These are phyloP conservation scores for Glutinoglossum americanum DNA, from an alignment of 495 filamentous ascomycete species.

Conservation along the genomic window DNA sequence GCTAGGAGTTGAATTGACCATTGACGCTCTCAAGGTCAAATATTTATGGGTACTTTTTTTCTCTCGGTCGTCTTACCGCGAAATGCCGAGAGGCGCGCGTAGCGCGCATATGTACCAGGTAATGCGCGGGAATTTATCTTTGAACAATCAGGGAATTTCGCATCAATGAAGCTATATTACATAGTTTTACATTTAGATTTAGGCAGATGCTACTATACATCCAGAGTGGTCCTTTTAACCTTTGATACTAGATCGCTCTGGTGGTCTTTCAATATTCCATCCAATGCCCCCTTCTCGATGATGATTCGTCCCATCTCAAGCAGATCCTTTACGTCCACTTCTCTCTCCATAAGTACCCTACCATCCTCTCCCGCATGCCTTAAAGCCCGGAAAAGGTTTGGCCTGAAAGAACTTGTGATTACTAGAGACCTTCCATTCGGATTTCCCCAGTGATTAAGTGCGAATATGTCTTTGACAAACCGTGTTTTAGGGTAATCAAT, in stretches of 20 bases:
- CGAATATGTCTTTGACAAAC: slow-evolving; percentile 41
- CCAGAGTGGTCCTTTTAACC: slow-evolving; percentile 6
- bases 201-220: background rate
- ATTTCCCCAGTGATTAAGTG: slow-evolving; percentile 48
- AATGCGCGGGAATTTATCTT: background rate
- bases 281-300: slow-evolving; percentile 65
- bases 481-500: slow-evolving; percentile 31
- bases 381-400: slow-evolving; percentile 35
- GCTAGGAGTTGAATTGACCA: background rate
- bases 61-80: background rate
- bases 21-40: background rate
- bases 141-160: background rate
- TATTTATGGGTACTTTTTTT: background rate
- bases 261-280: slow-evolving; percentile 50
- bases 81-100: background rate
- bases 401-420: slow-evolving; percentile 36
- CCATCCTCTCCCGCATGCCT: slow-evolving; percentile 39
- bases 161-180: background rate
- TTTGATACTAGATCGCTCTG: slow-evolving; percentile 43
- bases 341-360: slow-evolving; percentile 37
- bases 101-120: background rate
- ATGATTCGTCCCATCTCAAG: slow-evolving; percentile 66
- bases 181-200: background rate
- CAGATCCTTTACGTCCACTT: slow-evolving; percentile 88
- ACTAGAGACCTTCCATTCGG: slow-evolving; percentile 52